Base-by-base conservation (phyloP, 2,329 filamentous ascomycete genomes). In the Colletotrichum somersetense region DNA sequence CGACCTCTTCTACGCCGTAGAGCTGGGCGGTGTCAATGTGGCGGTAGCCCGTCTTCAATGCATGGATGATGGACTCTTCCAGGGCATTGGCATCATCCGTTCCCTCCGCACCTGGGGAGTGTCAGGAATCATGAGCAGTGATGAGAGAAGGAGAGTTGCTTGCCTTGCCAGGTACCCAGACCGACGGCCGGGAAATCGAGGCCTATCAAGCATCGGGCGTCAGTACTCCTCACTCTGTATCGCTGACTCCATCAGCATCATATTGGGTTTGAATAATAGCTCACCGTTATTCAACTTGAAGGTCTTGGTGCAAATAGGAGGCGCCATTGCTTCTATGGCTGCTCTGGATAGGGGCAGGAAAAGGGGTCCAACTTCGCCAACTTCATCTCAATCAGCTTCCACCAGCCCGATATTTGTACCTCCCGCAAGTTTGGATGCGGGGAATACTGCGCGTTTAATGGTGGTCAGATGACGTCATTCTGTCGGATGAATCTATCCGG, bases 21-120 rank as follows among this genome's bases (percentile, higher is more conserved):
- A 56, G 12, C 50, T 66, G 66, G 16, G 74, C 75, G 12, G 62
- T 80, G 67, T 80, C 79, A 62, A 80, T 74, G 52, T 77, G 76
- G 12, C 79, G 79, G 70, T 80, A 80, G 30, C 79, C 79, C 18
- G 63, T 62, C 48, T 77, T 73, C 16, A 81, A 67, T 16, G 79
- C 78, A 63, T 77, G 73, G 66, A 76, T 71, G 63, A 82, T 78
- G 48, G 79, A 78, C 74, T 76, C 77, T 35, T 80, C 75, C 40
- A 80, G 65, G 26, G 76, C 71, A 56, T 76, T 67, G 20, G 72
- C 64, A 50, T 76, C 76, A 16, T 74, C 72, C 16, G 73, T 69
- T 20, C 74, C 73, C 12, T 18, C 38, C 6, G 30, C 50, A 16
- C 75, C 75, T 76, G 38, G 8, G 18, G 11, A 40, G 14, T 42